Conservation (phyloP, 768 basidiomycete genomes). For the Dioszegia crocea region DNA sequence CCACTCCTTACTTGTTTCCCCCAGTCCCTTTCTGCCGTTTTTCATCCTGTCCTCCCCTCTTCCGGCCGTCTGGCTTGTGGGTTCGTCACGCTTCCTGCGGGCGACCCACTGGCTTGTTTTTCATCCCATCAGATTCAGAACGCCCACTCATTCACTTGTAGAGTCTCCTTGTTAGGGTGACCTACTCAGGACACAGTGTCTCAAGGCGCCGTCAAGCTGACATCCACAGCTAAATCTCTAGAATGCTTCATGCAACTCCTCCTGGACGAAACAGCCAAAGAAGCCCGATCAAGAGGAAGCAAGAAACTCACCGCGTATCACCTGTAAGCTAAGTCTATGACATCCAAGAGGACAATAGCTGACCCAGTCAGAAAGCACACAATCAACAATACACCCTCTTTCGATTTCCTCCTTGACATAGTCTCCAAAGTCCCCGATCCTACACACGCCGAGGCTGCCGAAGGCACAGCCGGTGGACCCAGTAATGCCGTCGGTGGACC, state of each 20-base stretch:
- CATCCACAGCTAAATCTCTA: constrained; percentile 73
- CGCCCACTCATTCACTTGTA: too few species aligned
- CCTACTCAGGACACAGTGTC: too few species aligned
- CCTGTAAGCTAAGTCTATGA: constrained; percentile 68
- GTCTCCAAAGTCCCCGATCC: constrained; percentile 83
- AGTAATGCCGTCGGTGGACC: background rate
- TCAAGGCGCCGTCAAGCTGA: too few species aligned
- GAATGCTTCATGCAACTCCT: constrained; percentile 85
- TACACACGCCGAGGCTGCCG: constrained; percentile 60
- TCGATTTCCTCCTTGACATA: constrained; percentile 91
- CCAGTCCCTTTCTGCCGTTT: too few species aligned
- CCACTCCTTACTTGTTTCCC: too few species aligned
- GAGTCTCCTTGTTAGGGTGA: too few species aligned
- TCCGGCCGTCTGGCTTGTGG: too few species aligned
- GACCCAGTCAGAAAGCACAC: constrained; percentile 73
- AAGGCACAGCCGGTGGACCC: constrained; percentile 8
- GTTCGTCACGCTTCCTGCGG: too few species aligned
- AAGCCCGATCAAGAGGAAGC: constrained; percentile 70
- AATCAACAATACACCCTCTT: constrained; percentile 75
- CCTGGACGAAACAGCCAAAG: constrained; percentile 74
- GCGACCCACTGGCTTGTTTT: too few species aligned
- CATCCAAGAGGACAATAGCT: background rate
- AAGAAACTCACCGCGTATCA: constrained; percentile 91
- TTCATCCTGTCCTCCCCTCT: too few species aligned
- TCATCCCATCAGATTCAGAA: too few species aligned